Conservation (phyloP, 306 rosid species). For the Cyamopsis tetragonoloba region DNA sequence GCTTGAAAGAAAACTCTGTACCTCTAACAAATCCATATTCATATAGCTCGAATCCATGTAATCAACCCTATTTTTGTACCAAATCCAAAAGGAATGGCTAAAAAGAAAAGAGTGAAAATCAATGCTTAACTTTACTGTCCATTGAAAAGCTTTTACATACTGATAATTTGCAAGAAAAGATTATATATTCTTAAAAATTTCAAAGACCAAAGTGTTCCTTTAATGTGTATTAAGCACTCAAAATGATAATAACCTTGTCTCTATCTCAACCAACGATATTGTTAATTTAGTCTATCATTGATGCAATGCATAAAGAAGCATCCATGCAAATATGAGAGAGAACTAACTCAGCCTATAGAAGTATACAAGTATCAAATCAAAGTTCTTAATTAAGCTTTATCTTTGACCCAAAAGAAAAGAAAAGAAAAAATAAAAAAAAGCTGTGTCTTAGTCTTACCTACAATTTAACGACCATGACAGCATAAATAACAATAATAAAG, state of each 20-base stretch:
- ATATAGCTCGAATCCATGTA: too few relatives aligned
- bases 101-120: too few relatives aligned
- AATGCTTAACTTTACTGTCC: too few relatives aligned
- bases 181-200: not conserved
- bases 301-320: not conserved
- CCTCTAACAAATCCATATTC: not conserved
- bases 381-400: constrained; percentile 10
- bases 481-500: not conserved
- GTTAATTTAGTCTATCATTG: constrained; percentile 10
- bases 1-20: too few relatives aligned
- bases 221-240: not conserved
- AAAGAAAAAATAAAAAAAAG: too few relatives aligned
- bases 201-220: not conserved
- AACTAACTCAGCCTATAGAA: not conserved
- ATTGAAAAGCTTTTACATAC: too few relatives aligned
- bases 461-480: not conserved
- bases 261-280: constrained; percentile 8
- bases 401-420: constrained; percentile 11
- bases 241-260: constrained; percentile 17
- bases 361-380: not conserved
- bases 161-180: too few relatives aligned
- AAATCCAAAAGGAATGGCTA: too few relatives aligned
- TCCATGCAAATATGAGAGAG: not conserved
- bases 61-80: too few relatives aligned
- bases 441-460: not conserved